Evolutionary conservation across 2,329 filamentous ascomycete genomes (phyloP).

Genomic region (Leptographium radiaticola): DNA sequence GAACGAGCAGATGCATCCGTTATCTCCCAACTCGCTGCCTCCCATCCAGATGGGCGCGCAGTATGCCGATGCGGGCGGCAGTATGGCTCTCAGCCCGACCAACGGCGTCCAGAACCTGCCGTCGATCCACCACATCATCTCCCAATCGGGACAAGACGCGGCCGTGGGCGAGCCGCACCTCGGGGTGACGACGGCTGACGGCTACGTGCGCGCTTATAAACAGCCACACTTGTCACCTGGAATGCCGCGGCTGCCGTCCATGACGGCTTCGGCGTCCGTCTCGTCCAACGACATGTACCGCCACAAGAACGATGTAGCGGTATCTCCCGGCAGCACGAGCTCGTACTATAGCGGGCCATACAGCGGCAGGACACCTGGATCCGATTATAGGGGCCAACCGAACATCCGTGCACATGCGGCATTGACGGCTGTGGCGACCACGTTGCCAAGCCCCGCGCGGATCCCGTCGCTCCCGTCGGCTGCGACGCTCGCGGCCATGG

Average conservation of each 20-base stretch:
- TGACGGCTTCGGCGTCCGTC: conserved; percentile 29
- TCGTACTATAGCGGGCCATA: conserved; percentile 25
- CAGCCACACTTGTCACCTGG: conserved; percentile 20
- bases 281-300: conserved; percentile 28
- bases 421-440: no score
- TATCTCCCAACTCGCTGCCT: conserved; percentile 12
- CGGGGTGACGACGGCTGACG: not conserved
- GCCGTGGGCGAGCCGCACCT: not conserved
- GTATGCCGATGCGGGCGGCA: not conserved
- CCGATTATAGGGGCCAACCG: not conserved
- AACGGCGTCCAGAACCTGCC: not conserved
- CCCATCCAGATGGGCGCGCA: conserved; percentile 19
- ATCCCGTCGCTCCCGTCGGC: no score
- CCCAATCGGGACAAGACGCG: not conserved
- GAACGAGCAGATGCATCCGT: not conserved
- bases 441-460: no score
- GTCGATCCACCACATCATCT: not conserved
- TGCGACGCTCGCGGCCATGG: no score
- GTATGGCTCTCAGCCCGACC: not conserved
- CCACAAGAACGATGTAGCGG: conserved; percentile 31
- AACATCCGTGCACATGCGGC: no score
- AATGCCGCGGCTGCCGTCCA: conserved; percentile 19
- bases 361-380: conserved; percentile 6
- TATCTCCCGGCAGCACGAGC: conserved; percentile 22
- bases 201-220: not conserved